Evolutionary conservation across 2,329 filamentous ascomycete genomes (phyloP), one percentile per base, ranked within the genome.

Genomic region (Trichoderma aggressivum): DNA sequence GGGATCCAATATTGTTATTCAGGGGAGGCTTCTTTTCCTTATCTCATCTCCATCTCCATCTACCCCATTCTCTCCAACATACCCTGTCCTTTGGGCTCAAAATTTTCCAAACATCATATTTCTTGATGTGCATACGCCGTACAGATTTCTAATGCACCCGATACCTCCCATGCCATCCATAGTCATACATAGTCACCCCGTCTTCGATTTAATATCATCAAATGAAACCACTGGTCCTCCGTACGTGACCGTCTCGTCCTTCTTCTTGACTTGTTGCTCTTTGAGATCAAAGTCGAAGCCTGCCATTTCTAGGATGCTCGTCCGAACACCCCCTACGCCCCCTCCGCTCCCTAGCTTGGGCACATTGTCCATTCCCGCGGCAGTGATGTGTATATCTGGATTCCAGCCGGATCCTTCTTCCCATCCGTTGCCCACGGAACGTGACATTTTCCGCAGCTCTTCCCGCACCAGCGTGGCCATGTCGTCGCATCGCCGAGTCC

Each of bases 281-380:
- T 75, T 71, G 24, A 79, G 53, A 6, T 75, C 69, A 58, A 82
- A 78, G 5, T 75, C 69, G 56, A 82, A 78, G 5, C 82, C 83
- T 1, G 82, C 82, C 77, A 84, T 80, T 60, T 82, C 80, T 32
- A 84, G 61, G 10, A 84, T 80, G 12, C 81, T 82, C 26, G 78
- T 74, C 65, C 82, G 76, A 32, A 81, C 81, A 8, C 81, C 82
- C 3, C 81, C 81, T 68, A 84, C 78, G 5, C 83, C 83, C 5
- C 78, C 81, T 11, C 78, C 79, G 26, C 79, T 79, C 7, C 79
- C 79, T 16, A 80, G 59, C 47, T 75, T 79, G 11, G 76, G 74
- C 5, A 77, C 74, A 14, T 74, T 68, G 16, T 75, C 76, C 77
- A 83, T 82, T 11, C 80, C 80, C 11, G 82, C 81, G 10, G 82